These are phyloP conservation scores for Colletotrichum tropicicola DNA, from an alignment of 2,329 filamentous ascomycete species.

Conservation along the genomic window DNA sequence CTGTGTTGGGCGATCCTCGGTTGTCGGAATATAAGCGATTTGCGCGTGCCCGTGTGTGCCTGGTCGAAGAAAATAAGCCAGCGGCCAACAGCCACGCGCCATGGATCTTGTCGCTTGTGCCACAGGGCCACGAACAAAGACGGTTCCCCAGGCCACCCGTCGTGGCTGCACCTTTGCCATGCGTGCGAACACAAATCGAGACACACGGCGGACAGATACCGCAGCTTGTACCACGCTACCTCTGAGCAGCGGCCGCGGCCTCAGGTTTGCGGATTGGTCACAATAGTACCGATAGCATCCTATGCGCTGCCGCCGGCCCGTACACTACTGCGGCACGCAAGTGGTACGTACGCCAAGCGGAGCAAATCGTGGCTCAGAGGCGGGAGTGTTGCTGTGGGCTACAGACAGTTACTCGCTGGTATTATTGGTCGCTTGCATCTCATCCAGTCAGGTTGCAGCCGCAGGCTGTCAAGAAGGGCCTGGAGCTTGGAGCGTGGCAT, in stretches of 20 bases:
- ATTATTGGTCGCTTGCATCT: too few relatives aligned
- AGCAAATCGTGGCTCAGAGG: constrained; percentile 18
- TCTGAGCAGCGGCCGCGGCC: neutral
- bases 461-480: neutral
- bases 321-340: neutral
- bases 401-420: neutral
- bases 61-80: neutral
- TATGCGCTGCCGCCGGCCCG: neutral
- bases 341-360: constrained; percentile 21
- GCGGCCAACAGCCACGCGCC: constrained; percentile 13
- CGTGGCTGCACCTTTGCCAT: constrained; percentile 15
- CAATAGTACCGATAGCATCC: neutral
- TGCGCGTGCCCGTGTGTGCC: constrained; percentile 3
- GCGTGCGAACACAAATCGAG: constrained; percentile 12
- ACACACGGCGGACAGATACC: constrained; percentile 17
- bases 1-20: neutral
- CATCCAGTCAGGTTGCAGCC: neutral
- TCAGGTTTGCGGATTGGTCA: neutral
- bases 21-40: neutral
- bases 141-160: constrained; percentile 15
- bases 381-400: neutral
- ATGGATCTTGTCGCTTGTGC: constrained; percentile 8
- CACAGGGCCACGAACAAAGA: constrained; percentile 20
- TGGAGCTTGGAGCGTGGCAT: neutral
- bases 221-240: constrained; percentile 9